Percentiles rank a stretch among this genome's conserved stretches.
These are phyloP conservation scores for Serpula lacrymans DNA, from an alignment of 768 basidiomycete species.

Conservation along the genomic window DNA sequence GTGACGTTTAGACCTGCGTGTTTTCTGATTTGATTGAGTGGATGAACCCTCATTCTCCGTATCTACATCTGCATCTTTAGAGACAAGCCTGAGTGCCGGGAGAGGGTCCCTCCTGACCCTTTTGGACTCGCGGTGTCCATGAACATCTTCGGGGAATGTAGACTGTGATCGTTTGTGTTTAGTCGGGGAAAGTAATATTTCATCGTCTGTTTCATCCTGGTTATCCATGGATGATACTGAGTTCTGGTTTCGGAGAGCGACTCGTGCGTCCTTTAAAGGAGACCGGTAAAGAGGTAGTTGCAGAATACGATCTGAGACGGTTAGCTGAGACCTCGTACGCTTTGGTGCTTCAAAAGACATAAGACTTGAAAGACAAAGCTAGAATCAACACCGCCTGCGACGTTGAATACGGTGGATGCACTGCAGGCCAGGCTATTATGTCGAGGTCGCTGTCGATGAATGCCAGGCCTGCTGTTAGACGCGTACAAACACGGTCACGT, in stretches of 20 bases:
- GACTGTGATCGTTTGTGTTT: constrained; percentile 30
- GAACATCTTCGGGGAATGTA: constrained; percentile 7
- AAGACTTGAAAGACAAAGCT: too few species aligned
- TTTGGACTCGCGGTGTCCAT: constrained; percentile 18
- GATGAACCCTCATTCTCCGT: too few species aligned
- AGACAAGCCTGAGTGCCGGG: constrained; percentile 12
- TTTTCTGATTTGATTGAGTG: constrained; percentile 20
- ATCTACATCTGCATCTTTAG: constrained; percentile 9
- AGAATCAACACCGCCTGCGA: too few species aligned
- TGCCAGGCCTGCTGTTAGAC: too few species aligned
- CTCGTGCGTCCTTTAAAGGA: constrained; percentile 52
- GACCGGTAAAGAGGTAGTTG: constrained; percentile 41
- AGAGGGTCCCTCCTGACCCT: constrained; percentile 18
- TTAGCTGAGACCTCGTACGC: constrained; percentile 51
- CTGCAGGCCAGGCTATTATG: too few species aligned
- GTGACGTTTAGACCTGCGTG: constrained; percentile 3
- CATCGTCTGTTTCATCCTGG: constrained; percentile 35
- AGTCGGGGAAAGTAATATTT: constrained; percentile 34
- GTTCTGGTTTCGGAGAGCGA: constrained; percentile 11
- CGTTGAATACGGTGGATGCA: too few species aligned
- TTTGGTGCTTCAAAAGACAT: constrained; percentile 8
- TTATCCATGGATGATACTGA: constrained; percentile 18
- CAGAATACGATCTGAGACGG: constrained; percentile 44
- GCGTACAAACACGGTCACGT: too few species aligned
- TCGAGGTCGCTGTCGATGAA: too few species aligned